Evolutionary conservation across 2,329 filamentous ascomycete genomes (phyloP).

Genomic region (Periconia digitata): DNA sequence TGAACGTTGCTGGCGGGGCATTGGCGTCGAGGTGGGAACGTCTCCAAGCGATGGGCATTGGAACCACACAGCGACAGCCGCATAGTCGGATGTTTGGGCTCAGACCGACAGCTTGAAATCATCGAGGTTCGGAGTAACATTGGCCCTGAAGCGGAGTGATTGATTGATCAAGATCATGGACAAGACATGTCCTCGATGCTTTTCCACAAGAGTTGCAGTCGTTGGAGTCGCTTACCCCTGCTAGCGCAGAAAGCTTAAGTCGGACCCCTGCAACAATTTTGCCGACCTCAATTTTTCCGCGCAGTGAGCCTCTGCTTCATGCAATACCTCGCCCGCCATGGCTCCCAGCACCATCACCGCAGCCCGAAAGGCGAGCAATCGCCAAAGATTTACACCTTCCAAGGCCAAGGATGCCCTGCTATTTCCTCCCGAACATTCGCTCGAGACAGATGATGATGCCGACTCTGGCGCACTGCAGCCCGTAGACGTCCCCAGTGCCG

Average conservation of each 20-base stretch:
- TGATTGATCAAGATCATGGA: no score
- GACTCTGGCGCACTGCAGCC: conserved; percentile 21
- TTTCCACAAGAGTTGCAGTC: background rate
- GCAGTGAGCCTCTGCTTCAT: conserved; percentile 5
- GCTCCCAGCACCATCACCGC: conserved; percentile 25
- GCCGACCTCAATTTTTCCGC: conserved; percentile 27
- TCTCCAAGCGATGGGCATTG: no score
- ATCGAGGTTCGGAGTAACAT: no score
- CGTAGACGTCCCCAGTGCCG: conserved; percentile 18
- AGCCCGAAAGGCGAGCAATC: conserved; percentile 22
- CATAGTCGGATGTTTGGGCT: no score
- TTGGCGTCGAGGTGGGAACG: no score
- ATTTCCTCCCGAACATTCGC: conserved; percentile 20
- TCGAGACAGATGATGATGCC: conserved; percentile 22
- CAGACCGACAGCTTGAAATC: no score
- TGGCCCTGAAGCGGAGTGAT: no score
- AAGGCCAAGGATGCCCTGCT: conserved; percentile 12
- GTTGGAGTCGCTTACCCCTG: background rate
- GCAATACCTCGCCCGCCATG: conserved; percentile 24
- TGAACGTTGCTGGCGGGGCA: no score
- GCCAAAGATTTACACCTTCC: conserved; percentile 23
- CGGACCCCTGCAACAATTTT: conserved; percentile 38
- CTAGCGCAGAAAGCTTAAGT: conserved; percentile 18
- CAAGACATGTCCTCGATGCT: no score
- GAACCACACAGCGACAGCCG: no score